Evolutionary conservation across 495 filamentous ascomycete species (phyloP), one percentile per base, ranked within the genome.

Genomic region (Penicillium argentinense): DNA sequence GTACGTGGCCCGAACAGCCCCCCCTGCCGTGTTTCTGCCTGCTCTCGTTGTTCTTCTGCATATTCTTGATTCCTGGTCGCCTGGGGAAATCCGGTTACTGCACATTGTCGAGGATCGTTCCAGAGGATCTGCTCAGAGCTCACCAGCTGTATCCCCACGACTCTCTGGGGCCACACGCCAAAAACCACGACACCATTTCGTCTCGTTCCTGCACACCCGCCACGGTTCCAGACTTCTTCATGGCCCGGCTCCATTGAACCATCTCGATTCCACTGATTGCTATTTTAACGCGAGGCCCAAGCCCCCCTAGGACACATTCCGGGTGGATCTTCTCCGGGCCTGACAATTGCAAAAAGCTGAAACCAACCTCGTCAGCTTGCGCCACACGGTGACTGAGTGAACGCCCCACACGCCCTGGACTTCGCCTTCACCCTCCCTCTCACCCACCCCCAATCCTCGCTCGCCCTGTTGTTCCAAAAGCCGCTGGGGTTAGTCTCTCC

Each of bases 291-390:
- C 36, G 27, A 59, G 51, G 54, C 38, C 51, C 27, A 49, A 57
- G 49, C 49, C 58, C 55, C 50, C 30, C 40, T 16, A 19, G 40
- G 32, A 16, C 42, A 34, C 39, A 42, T 45, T 41, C 39, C 28
- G 14, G 45, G 56, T 62, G 59, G 56, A 57, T 58, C 60, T 21
- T 51, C 37, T 42, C 32, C 27, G 28, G 27, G 50, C 60, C 59
- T 58, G 53, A 66, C 47, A 59, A 59, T 42, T 53, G 42, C 37
- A 45, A 60, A 71, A 60, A 71, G 68, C 71, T 72, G 69, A 74
- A 72, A 62, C 46, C 41, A 47, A 51, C 56, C 59, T 64, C 57
- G 62, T 73, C 67, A 74, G 69, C 69, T 75, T 75, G 69, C 71
- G 71, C 71, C 69, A 75, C 71, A 72, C 66, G 66, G 67, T 69